Conservation (phyloP, 2,329 filamentous ascomycete genomes). For the Colletotrichum plurivorum region DNA sequence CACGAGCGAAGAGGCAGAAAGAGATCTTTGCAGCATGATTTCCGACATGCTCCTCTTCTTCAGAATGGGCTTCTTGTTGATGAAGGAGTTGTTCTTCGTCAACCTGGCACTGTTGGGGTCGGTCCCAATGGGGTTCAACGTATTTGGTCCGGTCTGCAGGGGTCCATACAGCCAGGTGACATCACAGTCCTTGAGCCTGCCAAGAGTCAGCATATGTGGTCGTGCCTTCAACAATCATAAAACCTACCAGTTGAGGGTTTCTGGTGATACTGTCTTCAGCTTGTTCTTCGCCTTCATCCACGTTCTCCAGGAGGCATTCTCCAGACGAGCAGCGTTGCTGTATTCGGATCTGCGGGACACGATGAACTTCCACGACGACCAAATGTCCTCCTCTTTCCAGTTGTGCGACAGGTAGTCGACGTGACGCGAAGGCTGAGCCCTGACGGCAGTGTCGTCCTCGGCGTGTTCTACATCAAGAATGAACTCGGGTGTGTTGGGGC, state of each 20-base stretch:
- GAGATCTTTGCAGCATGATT: constrained; percentile 89
- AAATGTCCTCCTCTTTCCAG: constrained; percentile 96
- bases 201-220: neutral
- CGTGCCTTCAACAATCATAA: neutral
- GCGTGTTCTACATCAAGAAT: constrained; percentile 66
- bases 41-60: constrained; percentile 98
- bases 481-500: constrained; percentile 70
- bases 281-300: constrained; percentile 95
- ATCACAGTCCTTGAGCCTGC: constrained; percentile 95
- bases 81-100: constrained; percentile 73
- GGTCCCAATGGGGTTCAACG: constrained; percentile 62
- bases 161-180: constrained; percentile 98
- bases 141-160: constrained; percentile 79
- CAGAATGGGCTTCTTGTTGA: constrained; percentile 88
- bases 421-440: constrained; percentile 83
- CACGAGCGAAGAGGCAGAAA: constrained; percentile 89
- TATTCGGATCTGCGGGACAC: constrained; percentile 84
- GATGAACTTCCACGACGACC: constrained; percentile 97
- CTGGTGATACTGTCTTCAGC: constrained; percentile 88
- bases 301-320: constrained; percentile 97
- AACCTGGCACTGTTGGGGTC: constrained; percentile 56
- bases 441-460: constrained; percentile 84
- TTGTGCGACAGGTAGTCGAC: constrained; percentile 97
- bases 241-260: constrained; percentile 91
- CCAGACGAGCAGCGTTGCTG: constrained; percentile 84